These are phyloP conservation scores for Ramicandelaber brevisporus DNA, from an alignment of 192 early-diverging fungal genomes.

Conservation along the genomic window DNA sequence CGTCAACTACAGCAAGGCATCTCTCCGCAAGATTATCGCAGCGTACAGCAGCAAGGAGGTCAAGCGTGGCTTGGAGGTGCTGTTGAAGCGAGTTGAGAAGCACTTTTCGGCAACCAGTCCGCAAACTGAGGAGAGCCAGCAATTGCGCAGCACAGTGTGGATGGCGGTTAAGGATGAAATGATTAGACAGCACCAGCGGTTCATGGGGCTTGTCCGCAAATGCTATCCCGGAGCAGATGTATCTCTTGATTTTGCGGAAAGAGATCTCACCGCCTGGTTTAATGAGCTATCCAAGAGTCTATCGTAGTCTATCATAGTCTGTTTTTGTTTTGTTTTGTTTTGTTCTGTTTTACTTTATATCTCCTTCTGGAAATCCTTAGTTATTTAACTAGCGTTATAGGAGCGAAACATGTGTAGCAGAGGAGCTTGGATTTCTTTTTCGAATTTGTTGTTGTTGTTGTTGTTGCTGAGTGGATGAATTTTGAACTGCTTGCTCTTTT, in stretches of 20 bases:
- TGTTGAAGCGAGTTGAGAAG: constrained; percentile 85
- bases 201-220: constrained; percentile 52
- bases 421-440: too few species aligned
- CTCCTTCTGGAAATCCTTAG: too few species aligned
- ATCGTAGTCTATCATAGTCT: too few species aligned
- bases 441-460: too few species aligned
- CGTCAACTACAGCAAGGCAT: constrained; percentile 56
- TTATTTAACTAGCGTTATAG: too few species aligned
- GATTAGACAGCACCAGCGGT: constrained; percentile 45
- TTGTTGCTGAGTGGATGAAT: constrained; percentile 29
- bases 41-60: constrained; percentile 68
- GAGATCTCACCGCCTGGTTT: constrained; percentile 16
- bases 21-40: constrained; percentile 59
- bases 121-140: constrained; percentile 52
- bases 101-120: too few species aligned
- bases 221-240: constrained; percentile 71
- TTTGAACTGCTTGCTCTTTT: constrained; percentile 1
- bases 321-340: neutral
- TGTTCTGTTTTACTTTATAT: constrained; percentile 1
- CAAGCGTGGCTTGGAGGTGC: constrained; percentile 28
- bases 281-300: constrained; percentile 5
- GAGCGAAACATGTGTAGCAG: too few species aligned
- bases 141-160: constrained; percentile 74
- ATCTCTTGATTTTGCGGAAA: constrained; percentile 55
- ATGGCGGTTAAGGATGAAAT: constrained; percentile 70